phyloP scores from a whole-genome alignment of 1,139 yeast species.

The Hemisphaericaspora xylofermentans region DNA sequence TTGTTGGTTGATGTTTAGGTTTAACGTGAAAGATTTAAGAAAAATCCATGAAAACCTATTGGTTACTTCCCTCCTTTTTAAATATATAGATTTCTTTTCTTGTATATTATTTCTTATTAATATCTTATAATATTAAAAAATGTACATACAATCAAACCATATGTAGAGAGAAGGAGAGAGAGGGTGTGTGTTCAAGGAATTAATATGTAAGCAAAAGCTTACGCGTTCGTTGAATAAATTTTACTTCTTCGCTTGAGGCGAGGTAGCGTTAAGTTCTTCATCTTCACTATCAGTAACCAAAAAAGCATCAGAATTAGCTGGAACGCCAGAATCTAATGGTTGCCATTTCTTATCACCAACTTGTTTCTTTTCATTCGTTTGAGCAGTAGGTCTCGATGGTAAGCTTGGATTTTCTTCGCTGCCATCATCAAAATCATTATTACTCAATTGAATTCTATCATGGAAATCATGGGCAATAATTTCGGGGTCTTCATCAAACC shows the following conservation, averaged over 20 bases:
- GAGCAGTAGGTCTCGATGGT: constrained; percentile 21
- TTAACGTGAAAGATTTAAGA: background rate
- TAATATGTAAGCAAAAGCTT: background rate
- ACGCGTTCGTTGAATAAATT: too few relatives aligned
- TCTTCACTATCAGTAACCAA: constrained; percentile 79
- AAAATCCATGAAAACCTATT: background rate
- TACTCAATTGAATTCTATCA: constrained; percentile 52
- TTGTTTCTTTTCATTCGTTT: constrained; percentile 10
- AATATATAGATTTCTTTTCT: constrained; percentile 3
- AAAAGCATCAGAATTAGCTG: constrained; percentile 69
- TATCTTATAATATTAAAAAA: background rate
- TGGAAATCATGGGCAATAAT: constrained; percentile 53
- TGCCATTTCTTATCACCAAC: constrained; percentile 52
- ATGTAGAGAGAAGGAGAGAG: background rate
- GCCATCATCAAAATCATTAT: constrained; percentile 36
- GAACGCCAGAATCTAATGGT: constrained; percentile 55
- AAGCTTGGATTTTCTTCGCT: constrained; percentile 42
- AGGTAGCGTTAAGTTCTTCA: constrained; percentile 39
- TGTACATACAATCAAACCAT: background rate
- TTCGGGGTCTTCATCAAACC: constrained; percentile 57
- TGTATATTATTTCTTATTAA: constrained; percentile 1
- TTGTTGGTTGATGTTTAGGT: background rate
- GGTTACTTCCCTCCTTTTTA: background rate
- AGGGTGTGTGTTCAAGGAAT: too few relatives aligned
- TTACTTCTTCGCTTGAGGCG: constrained; percentile 7